Conservation (phyloP, 2,329 filamentous ascomycete genomes). For the Epichloe hybrida region DNA sequence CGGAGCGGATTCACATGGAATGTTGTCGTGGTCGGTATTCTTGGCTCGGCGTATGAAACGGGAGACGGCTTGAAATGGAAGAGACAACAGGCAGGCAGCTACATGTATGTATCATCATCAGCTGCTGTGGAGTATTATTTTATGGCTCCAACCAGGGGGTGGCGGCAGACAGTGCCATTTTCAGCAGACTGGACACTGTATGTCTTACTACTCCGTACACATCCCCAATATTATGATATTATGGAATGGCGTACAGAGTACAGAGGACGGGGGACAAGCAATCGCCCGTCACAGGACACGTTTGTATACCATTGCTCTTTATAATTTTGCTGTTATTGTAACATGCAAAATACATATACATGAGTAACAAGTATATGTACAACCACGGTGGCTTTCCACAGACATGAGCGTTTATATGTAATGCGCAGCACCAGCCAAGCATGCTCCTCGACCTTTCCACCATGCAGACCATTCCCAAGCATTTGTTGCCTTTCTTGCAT, state of each 20-base stretch:
- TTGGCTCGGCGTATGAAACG: background rate
- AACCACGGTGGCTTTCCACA: constrained; percentile 8
- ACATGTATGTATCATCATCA: no score
- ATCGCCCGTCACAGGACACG: background rate
- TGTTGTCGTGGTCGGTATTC: background rate
- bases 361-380: constrained; percentile 20
- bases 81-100: background rate
- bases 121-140: background rate
- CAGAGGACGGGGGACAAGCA: no score
- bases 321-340: constrained; percentile 9
- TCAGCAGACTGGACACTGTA: background rate
- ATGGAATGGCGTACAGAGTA: no score
- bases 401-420: constrained; percentile 3
- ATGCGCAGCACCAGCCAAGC: constrained; percentile 3
- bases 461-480: constrained; percentile 4
- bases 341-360: constrained; percentile 25
- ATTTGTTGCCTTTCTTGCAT: constrained; percentile 5
- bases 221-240: no score
- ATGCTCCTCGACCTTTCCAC: constrained; percentile 6
- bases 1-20: background rate
- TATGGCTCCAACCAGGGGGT: background rate
- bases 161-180: background rate
- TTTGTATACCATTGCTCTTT: background rate
- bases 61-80: background rate
- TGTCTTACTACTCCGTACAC: background rate